Percentiles rank a stretch among this genome's conserved stretches.
Evolutionary conservation across 768 basidiomycete genomes (phyloP).

Genomic region (Porpolomopsis calyptriformis): DNA sequence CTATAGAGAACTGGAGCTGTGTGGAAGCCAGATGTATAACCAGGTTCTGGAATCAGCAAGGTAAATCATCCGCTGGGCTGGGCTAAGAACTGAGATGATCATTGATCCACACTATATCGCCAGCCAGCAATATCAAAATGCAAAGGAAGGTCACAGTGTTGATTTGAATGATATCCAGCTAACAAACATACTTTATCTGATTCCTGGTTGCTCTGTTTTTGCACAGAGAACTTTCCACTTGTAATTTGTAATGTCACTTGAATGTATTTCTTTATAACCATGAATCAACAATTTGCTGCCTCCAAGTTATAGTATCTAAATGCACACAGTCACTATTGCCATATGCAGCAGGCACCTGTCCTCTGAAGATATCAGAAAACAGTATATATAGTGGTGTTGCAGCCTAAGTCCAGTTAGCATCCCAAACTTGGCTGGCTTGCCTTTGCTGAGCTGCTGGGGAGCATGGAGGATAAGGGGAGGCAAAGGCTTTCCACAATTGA

Average conservation of each 20-base stretch:
- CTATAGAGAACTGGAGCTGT: not conserved
- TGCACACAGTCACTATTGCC: constrained; percentile 9
- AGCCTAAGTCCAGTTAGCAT: constrained; percentile 12
- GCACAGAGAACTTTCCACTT: too few species aligned
- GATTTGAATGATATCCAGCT: too few species aligned
- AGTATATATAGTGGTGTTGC: constrained; percentile 11
- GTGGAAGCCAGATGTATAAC: not conserved
- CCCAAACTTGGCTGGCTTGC: constrained; percentile 10
- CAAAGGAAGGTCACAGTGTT: too few species aligned
- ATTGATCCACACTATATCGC: too few species aligned
- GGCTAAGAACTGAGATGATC: too few species aligned
- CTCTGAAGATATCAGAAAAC: constrained; percentile 14
- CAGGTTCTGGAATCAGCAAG: not conserved
- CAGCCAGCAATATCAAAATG: too few species aligned
- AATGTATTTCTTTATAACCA: too few species aligned
- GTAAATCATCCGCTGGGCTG: too few species aligned
- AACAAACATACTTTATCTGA: too few species aligned
- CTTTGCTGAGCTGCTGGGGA: constrained; percentile 6
- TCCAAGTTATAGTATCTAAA: constrained; percentile 11
- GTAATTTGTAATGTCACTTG: too few species aligned
- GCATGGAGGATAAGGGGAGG: not conserved
- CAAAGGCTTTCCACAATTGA: constrained; percentile 9
- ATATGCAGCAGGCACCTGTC: constrained; percentile 9
- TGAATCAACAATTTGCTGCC: constrained; percentile 10
- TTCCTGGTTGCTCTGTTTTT: too few species aligned